Percentiles rank a stretch among this genome's conserved stretches.
phyloP scores from a whole-genome alignment of 2,329 filamentous ascomycete genomes.

The Pyrenophora teres region DNA sequence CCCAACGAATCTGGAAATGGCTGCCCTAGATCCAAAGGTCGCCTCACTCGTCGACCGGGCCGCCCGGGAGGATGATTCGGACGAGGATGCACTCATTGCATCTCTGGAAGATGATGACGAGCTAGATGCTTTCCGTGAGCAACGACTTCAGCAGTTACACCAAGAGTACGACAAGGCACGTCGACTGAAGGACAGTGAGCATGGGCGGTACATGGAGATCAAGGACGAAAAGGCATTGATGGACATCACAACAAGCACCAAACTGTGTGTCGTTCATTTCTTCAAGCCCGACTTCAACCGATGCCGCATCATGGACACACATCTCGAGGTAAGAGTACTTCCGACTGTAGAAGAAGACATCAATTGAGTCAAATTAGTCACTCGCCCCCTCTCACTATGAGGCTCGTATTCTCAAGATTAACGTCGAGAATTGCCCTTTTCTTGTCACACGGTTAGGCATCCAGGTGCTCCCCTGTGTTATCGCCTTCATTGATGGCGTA shows the following conservation, averaged over 20 bases:
- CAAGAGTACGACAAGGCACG: constrained; percentile 60
- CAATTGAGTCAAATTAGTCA: constrained; percentile 33
- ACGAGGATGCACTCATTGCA: constrained; percentile 65
- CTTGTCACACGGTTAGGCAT: constrained; percentile 62
- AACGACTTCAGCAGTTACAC: constrained; percentile 62
- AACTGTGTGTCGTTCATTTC: constrained; percentile 66
- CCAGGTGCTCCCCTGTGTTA: constrained; percentile 63
- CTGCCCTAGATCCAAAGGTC: constrained; percentile 56
- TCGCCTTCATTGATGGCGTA: constrained; percentile 61
- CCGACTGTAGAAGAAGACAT: neutral
- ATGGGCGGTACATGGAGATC: constrained; percentile 61
- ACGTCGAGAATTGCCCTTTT: constrained; percentile 65
- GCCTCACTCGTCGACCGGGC: constrained; percentile 55
- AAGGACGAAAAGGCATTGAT: constrained; percentile 63
- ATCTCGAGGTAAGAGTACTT: constrained; percentile 52
- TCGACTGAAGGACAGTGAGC: constrained; percentile 55
- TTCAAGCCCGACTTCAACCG: constrained; percentile 67
- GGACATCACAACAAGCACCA: constrained; percentile 63
- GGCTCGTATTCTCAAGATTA: constrained; percentile 62
- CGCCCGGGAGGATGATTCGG: constrained; percentile 52
- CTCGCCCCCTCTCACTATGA: constrained; percentile 63
- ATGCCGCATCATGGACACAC: constrained; percentile 65
- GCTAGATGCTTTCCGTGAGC: constrained; percentile 60
- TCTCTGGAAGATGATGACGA: constrained; percentile 61
- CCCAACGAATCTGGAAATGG: constrained; percentile 41